Conservation (phyloP, 768 basidiomycete genomes). For the Epithele typhae region DNA sequence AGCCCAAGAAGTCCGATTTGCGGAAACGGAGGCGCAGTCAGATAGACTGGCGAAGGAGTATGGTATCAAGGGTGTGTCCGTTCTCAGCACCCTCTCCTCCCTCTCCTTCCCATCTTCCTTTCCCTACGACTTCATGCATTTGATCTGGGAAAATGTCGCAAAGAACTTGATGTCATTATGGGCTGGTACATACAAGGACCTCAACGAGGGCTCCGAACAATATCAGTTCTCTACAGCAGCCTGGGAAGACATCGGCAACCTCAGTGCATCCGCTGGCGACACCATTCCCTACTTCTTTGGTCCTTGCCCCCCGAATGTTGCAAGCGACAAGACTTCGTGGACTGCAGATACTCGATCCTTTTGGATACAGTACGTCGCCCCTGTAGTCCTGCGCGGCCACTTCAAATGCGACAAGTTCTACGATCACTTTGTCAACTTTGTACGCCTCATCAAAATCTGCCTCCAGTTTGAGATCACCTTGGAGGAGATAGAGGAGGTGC, state of each 20-base stretch:
- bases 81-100: conserved; percentile 28
- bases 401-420: conserved; percentile 32
- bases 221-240: conserved; percentile 25
- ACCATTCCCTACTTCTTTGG: conserved; percentile 36
- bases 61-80: conserved; percentile 22
- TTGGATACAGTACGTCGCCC: conserved; percentile 36
- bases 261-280: conserved; percentile 19
- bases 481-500: conserved; percentile 24
- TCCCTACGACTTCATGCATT: conserved; percentile 48
- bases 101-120: conserved; percentile 36
- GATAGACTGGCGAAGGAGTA: conserved; percentile 13
- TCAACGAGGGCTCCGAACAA: conserved; percentile 9
- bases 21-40: background rate
- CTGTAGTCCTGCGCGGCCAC: conserved; percentile 29
- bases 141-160: conserved; percentile 41
- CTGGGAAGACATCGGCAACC: conserved; percentile 36
- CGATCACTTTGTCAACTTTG: conserved; percentile 35
- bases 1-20: conserved; percentile 15
- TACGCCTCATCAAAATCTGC: conserved; percentile 30
- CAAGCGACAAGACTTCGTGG: conserved; percentile 16
- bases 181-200: conserved; percentile 36
- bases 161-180: conserved; percentile 35
- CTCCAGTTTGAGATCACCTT: conserved; percentile 31
- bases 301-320: conserved; percentile 28
- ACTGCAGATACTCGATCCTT: conserved; percentile 36